Percentiles rank a stretch among this genome's conserved stretches.
phyloP scores from a whole-genome alignment of 73 alveolate genomes.

The Loxodes magnus region DNA sequence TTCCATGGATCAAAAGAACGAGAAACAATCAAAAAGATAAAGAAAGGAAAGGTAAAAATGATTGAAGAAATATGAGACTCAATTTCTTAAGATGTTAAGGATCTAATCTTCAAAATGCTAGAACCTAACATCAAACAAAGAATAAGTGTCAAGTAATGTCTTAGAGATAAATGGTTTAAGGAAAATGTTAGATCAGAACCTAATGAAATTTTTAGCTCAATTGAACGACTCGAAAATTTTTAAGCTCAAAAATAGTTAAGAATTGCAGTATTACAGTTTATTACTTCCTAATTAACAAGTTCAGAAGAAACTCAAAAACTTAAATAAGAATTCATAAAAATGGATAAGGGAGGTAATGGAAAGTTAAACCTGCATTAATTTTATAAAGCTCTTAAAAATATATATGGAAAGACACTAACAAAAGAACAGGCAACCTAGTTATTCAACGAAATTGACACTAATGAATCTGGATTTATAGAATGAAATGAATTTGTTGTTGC shows the following conservation, averaged over 20 bases:
- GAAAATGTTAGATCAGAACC: background rate
- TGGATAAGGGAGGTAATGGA: slow-evolving; percentile 21
- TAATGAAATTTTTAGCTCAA: background rate
- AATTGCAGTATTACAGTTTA: background rate
- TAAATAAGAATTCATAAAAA: slow-evolving; percentile 7
- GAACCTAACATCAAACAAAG: slow-evolving; percentile 17
- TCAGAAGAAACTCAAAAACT: slow-evolving; percentile 6
- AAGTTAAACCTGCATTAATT: slow-evolving; percentile 10
- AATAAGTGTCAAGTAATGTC: slow-evolving; percentile 17
- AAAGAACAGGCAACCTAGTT: background rate
- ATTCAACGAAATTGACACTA: slow-evolving; percentile 18
- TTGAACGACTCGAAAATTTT: background rate
- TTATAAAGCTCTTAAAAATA: background rate
- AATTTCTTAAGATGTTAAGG: slow-evolving; percentile 38
- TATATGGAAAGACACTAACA: background rate
- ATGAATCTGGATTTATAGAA: slow-evolving; percentile 27
- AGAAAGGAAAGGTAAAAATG: slow-evolving; percentile 39
- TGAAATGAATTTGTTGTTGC: slow-evolving; percentile 34
- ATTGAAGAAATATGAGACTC: slow-evolving; percentile 16
- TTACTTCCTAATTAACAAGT: background rate
- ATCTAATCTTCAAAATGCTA: slow-evolving; percentile 28
- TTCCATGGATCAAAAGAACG: slow-evolving; percentile 46
- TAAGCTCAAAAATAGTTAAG: background rate
- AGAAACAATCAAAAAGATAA: slow-evolving; percentile 39
- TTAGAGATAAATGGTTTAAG: slow-evolving; percentile 14